A percentile compares a stretch with the other conserved stretches of the same genome.
Evolutionary conservation across 441 rosid genomes (phyloP).

Genomic region (Metrosideros polymorpha): DNA sequence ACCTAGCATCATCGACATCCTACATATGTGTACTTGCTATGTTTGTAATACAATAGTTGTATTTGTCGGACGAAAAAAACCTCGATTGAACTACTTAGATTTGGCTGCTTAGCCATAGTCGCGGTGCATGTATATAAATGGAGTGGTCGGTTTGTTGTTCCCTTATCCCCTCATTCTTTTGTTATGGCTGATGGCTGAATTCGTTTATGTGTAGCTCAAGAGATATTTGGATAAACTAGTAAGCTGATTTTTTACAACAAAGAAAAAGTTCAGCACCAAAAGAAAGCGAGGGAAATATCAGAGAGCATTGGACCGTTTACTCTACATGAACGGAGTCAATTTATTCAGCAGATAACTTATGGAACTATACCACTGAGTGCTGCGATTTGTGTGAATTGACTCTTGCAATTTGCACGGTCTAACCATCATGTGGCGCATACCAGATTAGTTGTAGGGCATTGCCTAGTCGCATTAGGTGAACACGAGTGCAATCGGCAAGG

Average conservation of each 20-base stretch:
- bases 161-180: not conserved
- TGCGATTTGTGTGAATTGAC: not conserved
- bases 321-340: too few species aligned
- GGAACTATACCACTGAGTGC: not conserved
- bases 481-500: not conserved
- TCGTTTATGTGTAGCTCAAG: not conserved
- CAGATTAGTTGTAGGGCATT: not conserved
- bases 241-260: too few species aligned
- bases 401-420: not conserved
- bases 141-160: not conserved
- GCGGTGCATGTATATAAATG: not conserved
- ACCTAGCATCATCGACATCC: not conserved
- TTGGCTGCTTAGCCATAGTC: not conserved
- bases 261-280: too few species aligned
- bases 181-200: not conserved
- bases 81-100: not conserved
- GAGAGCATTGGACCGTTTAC: too few species aligned
- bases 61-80: not conserved
- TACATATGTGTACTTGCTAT: not conserved
- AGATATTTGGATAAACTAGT: too few species aligned
- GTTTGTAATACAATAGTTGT: not conserved
- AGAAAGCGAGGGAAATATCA: too few species aligned
- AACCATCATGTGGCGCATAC: not conserved
- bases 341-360: too few species aligned
- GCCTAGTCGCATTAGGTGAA: not conserved